Base-by-base conservation (phyloP, 371 early-diverging fungal species). In the Sporodiniella umbellata region DNA sequence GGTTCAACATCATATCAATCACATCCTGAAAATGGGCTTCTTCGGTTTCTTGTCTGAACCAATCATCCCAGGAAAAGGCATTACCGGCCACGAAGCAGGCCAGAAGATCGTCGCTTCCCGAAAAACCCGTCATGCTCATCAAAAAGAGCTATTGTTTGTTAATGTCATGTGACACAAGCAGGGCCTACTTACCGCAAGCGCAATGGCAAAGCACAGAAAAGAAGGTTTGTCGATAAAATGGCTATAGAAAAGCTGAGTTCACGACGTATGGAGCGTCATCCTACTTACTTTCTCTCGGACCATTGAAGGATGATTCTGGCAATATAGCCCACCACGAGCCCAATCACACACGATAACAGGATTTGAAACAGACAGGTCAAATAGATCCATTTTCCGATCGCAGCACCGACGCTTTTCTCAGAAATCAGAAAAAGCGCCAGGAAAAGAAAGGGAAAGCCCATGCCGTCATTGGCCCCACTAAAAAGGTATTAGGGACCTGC, bases 61-160 rank as follows among this genome's bases (percentile, higher is more conserved):
- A 94, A 43, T 87, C 89, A 61, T 92, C 90, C 90, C 91, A 93
- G 8, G 92, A 81, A 45, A 95, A 90, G 4, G 86, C 81, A 66
- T 89, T 89, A 11, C 99, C 98, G 6, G 92, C 91, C 22, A 92
- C 80, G 74, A 97, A 96, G 43, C 87, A 86, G 28, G 94, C 92
- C 21, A 99, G 64, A 18, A 99, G 68, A 48, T 93, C 93, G 64
- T 93, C 94, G 47, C 89, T 85, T 6, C 90, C 87, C 8, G 94
- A 64, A 15, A 90, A 77, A 4, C 88, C 85, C 15, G 88, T 85
- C 51, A 87, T 56, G 12, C 96, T 94, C 53, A 90, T 80, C 8
- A 90, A 70, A 44, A 93, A 81, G 30, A 96, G 60, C 64, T 84
- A 57, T 1, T 24, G 8, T 25, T 35, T 23, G 15, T 31, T 22